These are phyloP conservation scores for Cladophialophora immunda DNA, from an alignment of 2,329 filamentous ascomycete species.

Conservation along the genomic window DNA sequence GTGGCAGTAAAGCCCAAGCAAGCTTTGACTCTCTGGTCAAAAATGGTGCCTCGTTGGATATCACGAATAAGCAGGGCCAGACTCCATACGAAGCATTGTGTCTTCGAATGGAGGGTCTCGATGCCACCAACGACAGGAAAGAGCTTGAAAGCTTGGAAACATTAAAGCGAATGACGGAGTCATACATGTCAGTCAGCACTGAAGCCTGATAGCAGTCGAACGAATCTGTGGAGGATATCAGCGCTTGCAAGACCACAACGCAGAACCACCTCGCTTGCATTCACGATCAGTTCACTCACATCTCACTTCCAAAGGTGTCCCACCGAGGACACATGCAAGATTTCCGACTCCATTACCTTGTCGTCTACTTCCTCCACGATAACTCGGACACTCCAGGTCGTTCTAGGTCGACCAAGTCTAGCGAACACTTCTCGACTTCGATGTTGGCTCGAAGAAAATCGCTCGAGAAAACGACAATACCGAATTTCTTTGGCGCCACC, in stretches of 20 bases:
- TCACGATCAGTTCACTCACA: neutral
- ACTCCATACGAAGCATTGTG: neutral
- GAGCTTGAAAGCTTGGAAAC: neutral
- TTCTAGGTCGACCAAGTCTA: too few relatives aligned
- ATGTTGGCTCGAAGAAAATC: too few relatives aligned
- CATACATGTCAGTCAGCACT: neutral
- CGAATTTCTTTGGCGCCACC: too few relatives aligned
- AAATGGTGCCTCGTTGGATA: conserved; percentile 1
- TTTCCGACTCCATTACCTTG: too few relatives aligned
- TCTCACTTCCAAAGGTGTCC: neutral
- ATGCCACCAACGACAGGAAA: neutral
- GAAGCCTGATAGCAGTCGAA: neutral
- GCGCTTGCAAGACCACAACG: neutral
- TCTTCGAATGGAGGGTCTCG: neutral
- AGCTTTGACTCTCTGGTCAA: neutral
- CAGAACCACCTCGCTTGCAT: neutral
- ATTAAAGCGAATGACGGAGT: neutral
- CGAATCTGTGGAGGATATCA: neutral
- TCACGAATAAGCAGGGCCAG: neutral
- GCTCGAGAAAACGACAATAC: too few relatives aligned
- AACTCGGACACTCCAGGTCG: too few relatives aligned
- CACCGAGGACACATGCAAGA: too few relatives aligned
- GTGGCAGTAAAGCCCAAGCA: neutral
- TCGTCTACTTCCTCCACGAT: too few relatives aligned
- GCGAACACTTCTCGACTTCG: too few relatives aligned